Percentiles rank a stretch among this genome's conserved stretches.
These are phyloP conservation scores for Ogataea naganishii DNA, from an alignment of 805 yeast genomes.

Conservation along the genomic window DNA sequence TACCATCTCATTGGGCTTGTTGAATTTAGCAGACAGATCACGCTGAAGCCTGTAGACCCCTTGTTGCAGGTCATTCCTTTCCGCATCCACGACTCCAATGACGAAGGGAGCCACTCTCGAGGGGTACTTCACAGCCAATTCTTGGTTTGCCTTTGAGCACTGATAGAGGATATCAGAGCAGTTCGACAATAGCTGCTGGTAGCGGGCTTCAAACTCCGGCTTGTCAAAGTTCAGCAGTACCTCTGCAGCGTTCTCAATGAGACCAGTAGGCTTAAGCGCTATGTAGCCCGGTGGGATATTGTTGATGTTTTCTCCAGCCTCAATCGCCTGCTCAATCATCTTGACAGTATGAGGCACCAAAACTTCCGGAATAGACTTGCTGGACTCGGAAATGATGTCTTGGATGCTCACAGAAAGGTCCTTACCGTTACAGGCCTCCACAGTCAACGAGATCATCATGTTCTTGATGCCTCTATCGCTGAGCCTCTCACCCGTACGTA, in stretches of 20 bases:
- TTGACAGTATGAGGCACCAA: slow-evolving; percentile 62
- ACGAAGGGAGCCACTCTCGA: slow-evolving; percentile 64
- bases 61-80: slow-evolving; percentile 76
- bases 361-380: slow-evolving; percentile 57
- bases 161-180: slow-evolving; percentile 57
- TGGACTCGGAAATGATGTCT: slow-evolving; percentile 54
- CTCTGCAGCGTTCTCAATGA: slow-evolving; percentile 67
- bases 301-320: slow-evolving; percentile 38
- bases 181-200: slow-evolving; percentile 53
- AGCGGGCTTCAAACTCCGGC: slow-evolving; percentile 40
- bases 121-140: slow-evolving; percentile 44
- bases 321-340: slow-evolving; percentile 35
- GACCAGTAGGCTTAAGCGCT: slow-evolving; percentile 90
- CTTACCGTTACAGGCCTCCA: slow-evolving; percentile 85
- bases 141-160: slow-evolving; percentile 42
- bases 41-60: slow-evolving; percentile 91
- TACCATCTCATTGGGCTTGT: slow-evolving; percentile 46
- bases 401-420: slow-evolving; percentile 39
- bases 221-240: slow-evolving; percentile 54
- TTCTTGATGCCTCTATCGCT: slow-evolving; percentile 73
- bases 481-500: slow-evolving; percentile 59
- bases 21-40: slow-evolving; percentile 64
- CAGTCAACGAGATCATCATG: slow-evolving; percentile 92
- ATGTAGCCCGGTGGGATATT: slow-evolving; percentile 84
- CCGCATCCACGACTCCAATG: slow-evolving; percentile 83